Evolutionary conservation across 208 protist genomes (phyloP).

Genomic region (Trypanosoma congolense): DNA sequence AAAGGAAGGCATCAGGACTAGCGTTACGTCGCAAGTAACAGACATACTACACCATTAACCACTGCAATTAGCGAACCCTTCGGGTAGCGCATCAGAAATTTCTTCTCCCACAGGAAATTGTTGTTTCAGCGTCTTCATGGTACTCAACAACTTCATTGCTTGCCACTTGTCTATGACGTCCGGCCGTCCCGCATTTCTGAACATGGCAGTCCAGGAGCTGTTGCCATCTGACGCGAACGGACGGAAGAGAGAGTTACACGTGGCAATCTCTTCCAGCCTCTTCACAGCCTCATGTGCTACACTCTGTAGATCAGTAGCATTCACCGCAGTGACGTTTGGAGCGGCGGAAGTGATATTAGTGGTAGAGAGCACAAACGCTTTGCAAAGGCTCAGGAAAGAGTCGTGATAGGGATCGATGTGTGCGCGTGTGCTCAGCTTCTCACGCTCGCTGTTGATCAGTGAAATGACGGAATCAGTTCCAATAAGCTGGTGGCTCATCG

Average conservation of each 20-base stretch:
- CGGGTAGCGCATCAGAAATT: constrained; percentile 2
- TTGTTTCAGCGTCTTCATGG: neutral
- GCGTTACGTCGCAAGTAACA: no score
- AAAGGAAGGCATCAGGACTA: no score
- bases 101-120: neutral
- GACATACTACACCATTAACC: no score
- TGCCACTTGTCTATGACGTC: constrained; percentile 20
- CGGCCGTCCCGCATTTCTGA: constrained; percentile 10
- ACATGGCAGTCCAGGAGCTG: constrained; percentile 11
- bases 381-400: constrained; percentile 33
- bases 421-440: constrained; percentile 15
- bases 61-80: constrained; percentile 1
- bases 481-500: constrained; percentile 9
- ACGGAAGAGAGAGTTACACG: constrained; percentile 15
- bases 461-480: constrained; percentile 1
- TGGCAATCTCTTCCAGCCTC: constrained; percentile 12
- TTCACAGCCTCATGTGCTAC: neutral
- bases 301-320: neutral
- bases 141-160: constrained; percentile 8
- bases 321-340: neutral
- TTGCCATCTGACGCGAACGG: constrained; percentile 12
- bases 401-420: constrained; percentile 26
- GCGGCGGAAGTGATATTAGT: no score
- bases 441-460: constrained; percentile 13
- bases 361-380: constrained; percentile 34